Conservation (phyloP, 441 rosid species). For the Erodium texanum region DNA sequence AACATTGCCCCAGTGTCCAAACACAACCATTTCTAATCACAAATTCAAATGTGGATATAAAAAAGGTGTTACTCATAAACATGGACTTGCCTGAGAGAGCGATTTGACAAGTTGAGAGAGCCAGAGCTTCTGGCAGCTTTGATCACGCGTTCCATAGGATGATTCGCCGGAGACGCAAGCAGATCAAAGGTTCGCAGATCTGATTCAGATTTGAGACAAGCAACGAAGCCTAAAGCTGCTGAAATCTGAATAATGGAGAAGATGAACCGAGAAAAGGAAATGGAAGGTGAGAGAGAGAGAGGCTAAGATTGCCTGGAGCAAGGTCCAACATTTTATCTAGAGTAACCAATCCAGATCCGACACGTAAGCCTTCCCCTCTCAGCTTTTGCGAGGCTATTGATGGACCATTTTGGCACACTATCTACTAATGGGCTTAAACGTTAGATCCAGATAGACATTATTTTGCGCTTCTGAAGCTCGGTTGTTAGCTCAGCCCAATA, state of each 20-base stretch:
- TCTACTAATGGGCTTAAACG: too few species aligned
- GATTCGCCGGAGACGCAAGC: background rate
- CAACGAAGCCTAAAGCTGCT: background rate
- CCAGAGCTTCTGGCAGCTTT: constrained; percentile 83
- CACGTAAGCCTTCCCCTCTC: too few species aligned
- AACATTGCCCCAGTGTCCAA: background rate
- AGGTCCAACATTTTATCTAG: too few species aligned
- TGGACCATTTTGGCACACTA: too few species aligned
- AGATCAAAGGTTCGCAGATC: background rate
- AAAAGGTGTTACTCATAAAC: background rate
- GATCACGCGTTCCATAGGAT: constrained; percentile 62
- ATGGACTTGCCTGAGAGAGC: constrained; percentile 57
- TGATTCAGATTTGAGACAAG: background rate
- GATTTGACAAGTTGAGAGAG: constrained; percentile 86
- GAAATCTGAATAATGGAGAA: constrained; percentile 1
- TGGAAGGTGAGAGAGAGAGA: background rate
- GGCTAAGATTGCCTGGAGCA: background rate
- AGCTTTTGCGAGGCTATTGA: too few species aligned
- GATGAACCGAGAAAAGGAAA: background rate
- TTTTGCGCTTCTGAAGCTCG: too few species aligned
- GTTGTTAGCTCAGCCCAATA: background rate
- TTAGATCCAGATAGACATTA: too few species aligned
- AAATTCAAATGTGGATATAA: background rate
- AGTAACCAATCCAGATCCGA: too few species aligned
- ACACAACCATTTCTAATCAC: background rate